These are phyloP conservation scores for Cutaneotrichosporon spelunceum DNA, from an alignment of 1,284 basidiomycete genomes.

Conservation along the genomic window DNA sequence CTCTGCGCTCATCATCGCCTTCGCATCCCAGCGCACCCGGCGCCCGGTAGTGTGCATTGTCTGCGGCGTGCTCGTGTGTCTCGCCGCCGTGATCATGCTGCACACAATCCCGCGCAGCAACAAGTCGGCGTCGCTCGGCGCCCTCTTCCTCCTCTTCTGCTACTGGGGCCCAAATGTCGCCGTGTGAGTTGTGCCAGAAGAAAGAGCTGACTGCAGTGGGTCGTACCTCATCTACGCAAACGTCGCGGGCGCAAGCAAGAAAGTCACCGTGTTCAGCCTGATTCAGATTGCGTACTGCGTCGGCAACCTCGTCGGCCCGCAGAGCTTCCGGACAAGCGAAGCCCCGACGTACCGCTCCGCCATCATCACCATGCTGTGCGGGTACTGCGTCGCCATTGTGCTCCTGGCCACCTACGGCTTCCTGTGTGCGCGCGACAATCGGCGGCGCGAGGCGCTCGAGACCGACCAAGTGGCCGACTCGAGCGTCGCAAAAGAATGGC, in stretches of 20 bases:
- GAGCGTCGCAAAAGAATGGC: conserved; percentile 25
- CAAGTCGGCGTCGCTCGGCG: conserved; percentile 30
- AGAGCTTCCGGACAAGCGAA: conserved; percentile 30
- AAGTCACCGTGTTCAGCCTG: conserved; percentile 29
- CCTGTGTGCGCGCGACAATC: conserved; percentile 27
- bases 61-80: conserved; percentile 17
- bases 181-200: neutral
- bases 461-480: conserved; percentile 7
- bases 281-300: conserved; percentile 32
- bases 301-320: conserved; percentile 31
- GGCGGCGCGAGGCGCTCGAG: conserved; percentile 21
- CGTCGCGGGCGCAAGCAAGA: conserved; percentile 36
- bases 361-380: conserved; percentile 29
- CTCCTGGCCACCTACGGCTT: conserved; percentile 22
- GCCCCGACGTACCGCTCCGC: conserved; percentile 30
- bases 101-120: conserved; percentile 28
- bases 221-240: conserved; percentile 31
- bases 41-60: conserved; percentile 22
- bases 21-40: conserved; percentile 26
- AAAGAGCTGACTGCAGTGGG: neutral
- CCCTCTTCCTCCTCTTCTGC: conserved; percentile 28
- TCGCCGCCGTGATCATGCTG: conserved; percentile 24
- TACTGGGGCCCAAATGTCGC: conserved; percentile 31
- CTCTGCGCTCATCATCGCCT: conserved; percentile 28
- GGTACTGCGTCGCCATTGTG: conserved; percentile 30